Conservation (phyloP, 768 basidiomycete species). For the Hemileccinum impolitum region DNA sequence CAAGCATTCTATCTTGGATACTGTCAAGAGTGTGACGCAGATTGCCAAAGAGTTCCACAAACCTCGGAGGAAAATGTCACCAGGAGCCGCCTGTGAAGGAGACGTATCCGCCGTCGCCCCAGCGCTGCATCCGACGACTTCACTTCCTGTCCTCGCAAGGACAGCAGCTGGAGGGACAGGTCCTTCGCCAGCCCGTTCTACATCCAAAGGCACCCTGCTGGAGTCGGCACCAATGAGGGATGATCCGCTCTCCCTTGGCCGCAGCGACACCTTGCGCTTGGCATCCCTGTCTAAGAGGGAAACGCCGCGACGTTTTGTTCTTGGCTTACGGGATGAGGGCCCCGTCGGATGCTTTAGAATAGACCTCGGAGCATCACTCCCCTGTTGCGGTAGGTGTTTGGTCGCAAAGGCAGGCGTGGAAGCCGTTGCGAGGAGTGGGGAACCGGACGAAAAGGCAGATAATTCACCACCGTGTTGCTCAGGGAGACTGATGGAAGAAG, state of each 20-base stretch:
- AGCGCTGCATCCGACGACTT: conserved; percentile 61
- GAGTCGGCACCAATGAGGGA: conserved; percentile 19
- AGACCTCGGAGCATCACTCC: conserved; percentile 15
- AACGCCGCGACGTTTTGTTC: conserved; percentile 10
- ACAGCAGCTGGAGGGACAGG: conserved; percentile 63
- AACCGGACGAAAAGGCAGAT: conserved; percentile 22
- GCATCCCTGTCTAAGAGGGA: conserved; percentile 11
- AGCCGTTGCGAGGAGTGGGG: conserved; percentile 17
- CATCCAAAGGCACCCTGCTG: not conserved
- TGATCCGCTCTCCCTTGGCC: conserved; percentile 21
- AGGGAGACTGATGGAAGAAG: conserved; percentile 15
- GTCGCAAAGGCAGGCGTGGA: conserved; percentile 10
- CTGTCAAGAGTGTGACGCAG: conserved; percentile 13
- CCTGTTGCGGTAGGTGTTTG: conserved; percentile 7
- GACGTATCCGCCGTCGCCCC: conserved; percentile 43
- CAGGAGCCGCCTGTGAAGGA: conserved; percentile 30
- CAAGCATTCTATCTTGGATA: conserved; percentile 81
- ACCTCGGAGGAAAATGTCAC: conserved; percentile 77
- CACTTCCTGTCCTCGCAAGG: conserved; percentile 54
- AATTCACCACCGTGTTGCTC: conserved; percentile 9
- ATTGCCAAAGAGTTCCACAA: conserved; percentile 11
- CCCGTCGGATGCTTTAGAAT: conserved; percentile 21
- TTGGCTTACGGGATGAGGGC: conserved; percentile 4
- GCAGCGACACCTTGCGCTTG: conserved; percentile 8
- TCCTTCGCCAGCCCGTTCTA: conserved; percentile 18